Base-by-base conservation (phyloP, 1,284 basidiomycete genomes). In the Sanghuangporus baumii region DNA sequence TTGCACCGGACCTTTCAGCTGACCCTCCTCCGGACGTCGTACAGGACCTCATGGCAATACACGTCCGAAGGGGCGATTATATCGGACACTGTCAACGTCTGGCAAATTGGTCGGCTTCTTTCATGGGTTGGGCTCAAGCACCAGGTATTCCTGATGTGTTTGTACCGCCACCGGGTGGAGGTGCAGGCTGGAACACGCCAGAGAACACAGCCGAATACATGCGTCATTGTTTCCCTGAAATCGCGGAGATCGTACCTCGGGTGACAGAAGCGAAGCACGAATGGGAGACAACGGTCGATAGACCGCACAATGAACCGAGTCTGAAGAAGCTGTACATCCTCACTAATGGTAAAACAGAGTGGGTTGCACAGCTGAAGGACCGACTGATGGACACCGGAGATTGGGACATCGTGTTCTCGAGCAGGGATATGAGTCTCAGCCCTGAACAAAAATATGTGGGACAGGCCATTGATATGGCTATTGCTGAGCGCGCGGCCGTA, bases 61-160 rank as follows among this genome's bases (percentile, higher is more conserved):
- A 88, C 65, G 68, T 87, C 34, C 82, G 86, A 1, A 74, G 85
- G 23, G 86, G 86, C 3, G 86, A 87, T 70, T 88, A 80, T 68
- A 62, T 75, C 48, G 68, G 74, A 1, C 84, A 86, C 66, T 87
- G 86, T 64, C 47, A 65, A 0, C 70, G 75, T 61, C 77, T 87
- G 31, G 75, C 75, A 0, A 67, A 73, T 36, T 82, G 77, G 74
- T 67, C 65, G 1, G 71, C 79, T 3, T 69, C 71, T 16, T 81
- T 74, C 72, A 71, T 75, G 34, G 78, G 76, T 6, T 80, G 78
- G 71, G 76, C 71, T 74, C 75, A 72, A 64, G 75, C 80, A 65
- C 75, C 75, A 1, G 73, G 69, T 57, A 74, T 76, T 12, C 69
- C 63, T 3, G 79, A 81, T 68, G 69, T 65, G 26, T 78, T 77